phyloP scores from a whole-genome alignment of 805 yeast genomes.

The Candida cerambycidarum region DNA sequence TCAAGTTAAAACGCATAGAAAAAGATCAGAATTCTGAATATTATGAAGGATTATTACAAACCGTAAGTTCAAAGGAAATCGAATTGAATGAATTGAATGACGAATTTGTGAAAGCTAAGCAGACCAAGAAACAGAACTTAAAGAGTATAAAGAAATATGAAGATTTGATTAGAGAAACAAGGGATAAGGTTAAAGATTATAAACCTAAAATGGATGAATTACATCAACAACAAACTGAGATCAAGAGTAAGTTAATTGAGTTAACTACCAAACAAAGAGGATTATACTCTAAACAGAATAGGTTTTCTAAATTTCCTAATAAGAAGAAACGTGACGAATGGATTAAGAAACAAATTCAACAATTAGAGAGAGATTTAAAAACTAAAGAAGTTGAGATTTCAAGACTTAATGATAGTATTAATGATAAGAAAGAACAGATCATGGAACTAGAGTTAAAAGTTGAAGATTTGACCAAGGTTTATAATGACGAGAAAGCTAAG shows the following conservation, averaged over 20 bases:
- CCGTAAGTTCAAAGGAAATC: constrained; percentile 50
- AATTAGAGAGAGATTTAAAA: constrained; percentile 28
- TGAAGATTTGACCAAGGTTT: constrained; percentile 14
- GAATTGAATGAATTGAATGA: constrained; percentile 43
- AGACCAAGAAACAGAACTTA: constrained; percentile 25
- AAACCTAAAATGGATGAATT: constrained; percentile 44
- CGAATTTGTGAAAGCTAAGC: constrained; percentile 30
- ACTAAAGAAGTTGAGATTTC: constrained; percentile 24
- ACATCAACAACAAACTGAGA: constrained; percentile 37
- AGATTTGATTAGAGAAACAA: constrained; percentile 34
- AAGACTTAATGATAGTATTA: constrained; percentile 22
- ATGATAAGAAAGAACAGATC: constrained; percentile 24
- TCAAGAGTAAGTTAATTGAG: constrained; percentile 40
- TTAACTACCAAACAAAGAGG: constrained; percentile 54
- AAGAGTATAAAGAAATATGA: constrained; percentile 21
- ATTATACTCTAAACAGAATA: constrained; percentile 69
- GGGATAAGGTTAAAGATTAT: constrained; percentile 32
- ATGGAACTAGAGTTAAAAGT: constrained; percentile 13
- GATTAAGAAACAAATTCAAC: constrained; percentile 54
- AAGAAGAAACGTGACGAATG: constrained; percentile 64
- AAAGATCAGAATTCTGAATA: constrained; percentile 52
- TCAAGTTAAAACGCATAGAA: constrained; percentile 58
- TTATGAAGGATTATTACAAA: constrained; percentile 47
- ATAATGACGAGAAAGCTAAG: constrained; percentile 11
- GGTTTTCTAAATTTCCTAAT: constrained; percentile 57